phyloP scores from a whole-genome alignment of 768 basidiomycete genomes.

The Agrocybe chaxingu region DNA sequence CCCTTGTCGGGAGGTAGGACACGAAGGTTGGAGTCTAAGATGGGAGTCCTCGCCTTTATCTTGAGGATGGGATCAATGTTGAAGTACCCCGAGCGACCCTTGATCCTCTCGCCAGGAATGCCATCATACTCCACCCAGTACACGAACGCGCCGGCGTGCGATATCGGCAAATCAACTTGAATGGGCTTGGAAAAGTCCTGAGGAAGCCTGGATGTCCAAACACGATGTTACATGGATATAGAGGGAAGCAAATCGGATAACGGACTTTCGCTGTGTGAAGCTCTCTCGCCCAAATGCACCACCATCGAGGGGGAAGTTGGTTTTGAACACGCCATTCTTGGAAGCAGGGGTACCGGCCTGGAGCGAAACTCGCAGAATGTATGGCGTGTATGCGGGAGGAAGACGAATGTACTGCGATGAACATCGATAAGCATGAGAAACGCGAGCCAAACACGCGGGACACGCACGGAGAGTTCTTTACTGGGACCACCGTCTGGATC shows the following conservation, averaged over 20 bases:
- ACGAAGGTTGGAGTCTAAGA: slow-evolving; percentile 56
- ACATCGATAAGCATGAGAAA: slow-evolving; percentile 9
- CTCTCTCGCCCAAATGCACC: slow-evolving; percentile 75
- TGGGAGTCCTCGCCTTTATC: slow-evolving; percentile 66
- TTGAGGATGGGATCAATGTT: slow-evolving; percentile 91
- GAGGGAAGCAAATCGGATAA: slow-evolving; percentile 6
- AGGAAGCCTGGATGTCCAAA: slow-evolving; percentile 56
- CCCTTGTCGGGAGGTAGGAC: slow-evolving; percentile 51
- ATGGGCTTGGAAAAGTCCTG: slow-evolving; percentile 88
- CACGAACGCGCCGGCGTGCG: slow-evolving; percentile 92
- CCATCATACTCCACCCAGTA: slow-evolving; percentile 94
- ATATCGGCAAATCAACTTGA: slow-evolving; percentile 92
- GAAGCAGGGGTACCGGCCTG: slow-evolving; percentile 91
- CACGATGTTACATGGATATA: slow-evolving; percentile 15
- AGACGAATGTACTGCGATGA: slow-evolving; percentile 83
- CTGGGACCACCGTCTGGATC: slow-evolving; percentile 90
- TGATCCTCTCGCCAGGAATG: slow-evolving; percentile 57
- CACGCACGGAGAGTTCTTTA: slow-evolving; percentile 77
- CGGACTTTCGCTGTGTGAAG: slow-evolving; percentile 76
- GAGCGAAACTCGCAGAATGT: slow-evolving; percentile 86
- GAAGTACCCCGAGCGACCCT: slow-evolving; percentile 90
- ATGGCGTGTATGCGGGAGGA: slow-evolving; percentile 85
- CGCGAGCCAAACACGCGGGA: background rate
- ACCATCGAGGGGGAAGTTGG: slow-evolving; percentile 95
- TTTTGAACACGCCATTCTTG: slow-evolving; percentile 89